Evolutionary conservation across 148 eudicot species (phyloP), one percentile per base, ranked within the genome.

Genomic region (Fagopyrum esculentum): DNA sequence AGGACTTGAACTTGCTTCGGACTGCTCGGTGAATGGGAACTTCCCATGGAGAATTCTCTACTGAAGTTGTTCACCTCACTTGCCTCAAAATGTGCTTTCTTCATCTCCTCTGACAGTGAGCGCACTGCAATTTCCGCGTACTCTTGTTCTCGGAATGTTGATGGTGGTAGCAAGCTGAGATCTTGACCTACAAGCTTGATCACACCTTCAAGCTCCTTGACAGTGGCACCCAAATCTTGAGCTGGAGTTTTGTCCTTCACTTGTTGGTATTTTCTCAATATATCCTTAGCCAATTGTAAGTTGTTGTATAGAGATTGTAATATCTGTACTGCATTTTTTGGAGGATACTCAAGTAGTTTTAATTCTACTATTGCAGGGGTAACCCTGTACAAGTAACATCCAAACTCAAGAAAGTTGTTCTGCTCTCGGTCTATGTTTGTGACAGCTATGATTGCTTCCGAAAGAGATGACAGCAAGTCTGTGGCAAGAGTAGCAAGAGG

Each of bases 21-120:
- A 49, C 57, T 49, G 45, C 83, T 91, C 10, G 81, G 73, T 69
- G 82, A 56, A 52, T 74, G 83, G 13, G 82, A 77, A 79, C 78
- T 77, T 45, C 79, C 89, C 51, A 76, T 80, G 69, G 83, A 78
- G 68, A 54, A 78, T 70, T 82, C 82, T 54, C 80, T 72, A 76
- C 82, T 78, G 52, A 83, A 69, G 35, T 89, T 77, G 80, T 4
- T 9, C 29, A 6, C 9, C 9, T 60, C 66, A 73, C 69, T 69
- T 30, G 59, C 74, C 52, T 80, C 82, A 74, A 90, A 82, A 8
- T 77, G 72, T 43, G 77, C 81, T 46, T 57, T 81, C 74, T 77
- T 82, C 90, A 90, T 90, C 64, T 89, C 93, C 72, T 84, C 85
- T 26, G 93, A 87, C 71, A 93, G 85, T 19, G 93, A 78, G 60